These are phyloP conservation scores for Eucalyptus cloeziana DNA, from an alignment of 345 rosid species.

Conservation along the genomic window DNA sequence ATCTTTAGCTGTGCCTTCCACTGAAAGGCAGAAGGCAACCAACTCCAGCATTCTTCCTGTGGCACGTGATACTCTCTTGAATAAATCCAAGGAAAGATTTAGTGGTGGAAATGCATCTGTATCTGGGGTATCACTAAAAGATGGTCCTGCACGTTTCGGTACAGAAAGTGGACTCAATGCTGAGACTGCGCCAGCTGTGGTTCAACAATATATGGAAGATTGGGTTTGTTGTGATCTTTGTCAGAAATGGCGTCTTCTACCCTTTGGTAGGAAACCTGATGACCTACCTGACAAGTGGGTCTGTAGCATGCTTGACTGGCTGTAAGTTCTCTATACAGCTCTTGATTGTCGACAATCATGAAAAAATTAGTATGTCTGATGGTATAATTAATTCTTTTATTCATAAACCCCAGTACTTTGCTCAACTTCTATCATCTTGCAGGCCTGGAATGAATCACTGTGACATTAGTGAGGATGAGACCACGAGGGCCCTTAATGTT, in stretches of 20 bases:
- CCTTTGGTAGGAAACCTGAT: constrained; percentile 52
- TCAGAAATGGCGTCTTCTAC: constrained; percentile 90
- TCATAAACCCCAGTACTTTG: neutral
- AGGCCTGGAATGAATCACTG: constrained; percentile 91
- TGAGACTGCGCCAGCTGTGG: constrained; percentile 13
- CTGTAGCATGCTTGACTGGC: constrained; percentile 93
- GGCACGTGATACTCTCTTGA: constrained; percentile 1
- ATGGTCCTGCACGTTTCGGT: constrained; percentile 3
- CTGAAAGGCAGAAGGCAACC: constrained; percentile 7
- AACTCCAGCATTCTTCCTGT: neutral
- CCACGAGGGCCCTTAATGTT: constrained; percentile 35
- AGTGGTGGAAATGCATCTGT: constrained; percentile 5
- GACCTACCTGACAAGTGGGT: constrained; percentile 90
- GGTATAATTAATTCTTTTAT: neutral
- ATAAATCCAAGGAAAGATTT: constrained; percentile 15
- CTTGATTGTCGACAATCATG: constrained; percentile 3
- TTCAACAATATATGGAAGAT: constrained; percentile 21
- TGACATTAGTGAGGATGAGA: constrained; percentile 65
- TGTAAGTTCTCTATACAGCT: constrained; percentile 56
- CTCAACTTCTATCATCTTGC: neutral
- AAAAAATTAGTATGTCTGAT: neutral
- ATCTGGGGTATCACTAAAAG: constrained; percentile 3
- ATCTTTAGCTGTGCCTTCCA: neutral
- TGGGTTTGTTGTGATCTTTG: constrained; percentile 96
- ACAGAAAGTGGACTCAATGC: constrained; percentile 8